Evolutionary conservation across 345 rosid genomes (phyloP), one percentile per base, ranked within the genome.

Genomic region (Ailanthus altissimus): DNA sequence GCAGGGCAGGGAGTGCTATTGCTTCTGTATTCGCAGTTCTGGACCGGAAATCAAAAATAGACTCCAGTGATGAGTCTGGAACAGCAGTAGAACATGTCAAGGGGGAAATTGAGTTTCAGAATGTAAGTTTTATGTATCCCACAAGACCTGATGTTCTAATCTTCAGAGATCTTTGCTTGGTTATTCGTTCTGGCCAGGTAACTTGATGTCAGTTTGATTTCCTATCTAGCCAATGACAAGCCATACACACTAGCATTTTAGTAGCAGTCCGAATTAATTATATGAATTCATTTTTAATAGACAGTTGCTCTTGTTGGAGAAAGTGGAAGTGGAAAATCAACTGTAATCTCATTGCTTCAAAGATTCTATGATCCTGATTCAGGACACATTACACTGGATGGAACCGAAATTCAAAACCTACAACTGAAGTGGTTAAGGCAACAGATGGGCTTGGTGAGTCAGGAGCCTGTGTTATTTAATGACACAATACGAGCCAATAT

Each of bases 271-370:
- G 11, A 6, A 49, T 49, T 13, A 49, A 25, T 38, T 0, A 13
- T 4, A 0, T 56, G 6, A 9, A 47, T 69, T 75, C 58, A 13
- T 3, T 54, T 6, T 54, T n/a, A 54, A 62, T 61, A 86, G 87
- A 83, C 84, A 43, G 83, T 86, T 59, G 87, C 89, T 8, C 73
- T 84, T 12, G 87, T 86, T 8, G 86, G 87, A 76, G 87, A 83
- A 78, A 86, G 87, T 64, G 87, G 89, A 25, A 81, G 85, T 2
- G 86, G 89, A 23, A 86, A 86, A 57, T 82, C 87, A 11, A 84
- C 89, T 0, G 86, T 84, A 13, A 64, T 86, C 32, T 81, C 86
- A 23, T 82, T 84, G 70, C 16, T 84, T 64, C 86, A 79, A 43
- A 81, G 89, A 63, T 84, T 84, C 78, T 86, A 82, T 5, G 80